A percentile compares a stretch with the other conserved stretches of the same genome.
Conservation (phyloP, 148 eudicot species). For the Cornus florida region DNA sequence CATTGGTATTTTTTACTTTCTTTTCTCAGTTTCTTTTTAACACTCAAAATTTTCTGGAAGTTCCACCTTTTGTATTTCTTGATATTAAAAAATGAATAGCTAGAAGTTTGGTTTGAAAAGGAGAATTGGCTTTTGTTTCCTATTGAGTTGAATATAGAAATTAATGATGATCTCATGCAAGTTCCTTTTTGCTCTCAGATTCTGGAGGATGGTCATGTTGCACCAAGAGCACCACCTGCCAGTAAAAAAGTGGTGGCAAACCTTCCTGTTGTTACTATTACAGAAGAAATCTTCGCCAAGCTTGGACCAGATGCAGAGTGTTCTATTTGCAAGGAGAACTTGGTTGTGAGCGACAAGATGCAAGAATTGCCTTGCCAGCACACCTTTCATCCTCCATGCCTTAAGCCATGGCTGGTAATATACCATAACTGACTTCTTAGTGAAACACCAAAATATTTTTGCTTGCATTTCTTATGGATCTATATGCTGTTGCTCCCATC, state of each 20-base stretch:
- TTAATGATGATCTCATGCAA: background rate
- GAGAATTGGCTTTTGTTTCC: background rate
- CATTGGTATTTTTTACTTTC: constrained; percentile 28
- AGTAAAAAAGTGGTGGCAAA: constrained; percentile 84
- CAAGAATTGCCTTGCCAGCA: constrained; percentile 95
- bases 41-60: background rate
- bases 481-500: background rate
- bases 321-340: constrained; percentile 76
- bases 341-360: constrained; percentile 70
- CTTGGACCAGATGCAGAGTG: constrained; percentile 82
- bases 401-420: constrained; percentile 87
- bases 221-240: constrained; percentile 74
- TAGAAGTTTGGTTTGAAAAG: background rate
- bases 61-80: background rate
- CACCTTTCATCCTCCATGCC: constrained; percentile 81
- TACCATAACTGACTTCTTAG: background rate
- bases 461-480: background rate
- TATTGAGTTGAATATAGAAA: background rate
- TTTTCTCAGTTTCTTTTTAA: background rate
- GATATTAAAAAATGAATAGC: background rate
- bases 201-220: constrained; percentile 31
- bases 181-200: constrained; percentile 17
- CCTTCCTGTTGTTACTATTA: constrained; percentile 65
- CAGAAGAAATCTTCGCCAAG: constrained; percentile 44
- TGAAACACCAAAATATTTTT: background rate